Conservation (phyloP, 257 asterid species). For the Capsicum baccatum region DNA sequence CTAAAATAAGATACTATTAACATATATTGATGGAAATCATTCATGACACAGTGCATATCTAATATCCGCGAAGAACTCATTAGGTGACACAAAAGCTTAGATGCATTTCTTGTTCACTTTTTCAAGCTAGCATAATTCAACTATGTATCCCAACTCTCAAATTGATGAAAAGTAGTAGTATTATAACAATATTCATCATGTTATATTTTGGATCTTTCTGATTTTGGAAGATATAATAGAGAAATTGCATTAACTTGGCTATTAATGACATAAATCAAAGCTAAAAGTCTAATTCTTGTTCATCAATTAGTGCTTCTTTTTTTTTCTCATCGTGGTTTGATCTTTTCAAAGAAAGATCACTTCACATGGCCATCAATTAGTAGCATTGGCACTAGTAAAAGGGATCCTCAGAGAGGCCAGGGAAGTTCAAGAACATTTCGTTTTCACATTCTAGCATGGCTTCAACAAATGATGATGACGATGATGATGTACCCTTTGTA, state of each 20-base stretch:
- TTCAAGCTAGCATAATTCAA: not conserved
- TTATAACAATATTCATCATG: not conserved
- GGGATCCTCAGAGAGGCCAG: slow-evolving; percentile 62
- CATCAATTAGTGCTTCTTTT: too few species aligned
- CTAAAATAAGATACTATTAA: too few species aligned
- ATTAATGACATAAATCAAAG: not conserved
- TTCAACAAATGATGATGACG: slow-evolving; percentile 62
- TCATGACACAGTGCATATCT: too few species aligned
- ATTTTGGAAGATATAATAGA: not conserved
- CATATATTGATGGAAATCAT: too few species aligned
- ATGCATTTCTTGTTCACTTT: not conserved
- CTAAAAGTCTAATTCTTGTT: not conserved
- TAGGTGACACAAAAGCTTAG: not conserved
- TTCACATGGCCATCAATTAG: not conserved
- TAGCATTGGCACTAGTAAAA: slow-evolving; percentile 38
- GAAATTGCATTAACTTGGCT: not conserved
- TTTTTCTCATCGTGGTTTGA: too few species aligned
- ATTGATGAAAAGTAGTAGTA: not conserved
- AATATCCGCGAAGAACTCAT: not conserved
- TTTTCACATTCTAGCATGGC: slow-evolving; percentile 74
- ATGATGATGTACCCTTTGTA: slow-evolving; percentile 33
- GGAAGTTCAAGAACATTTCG: slow-evolving; percentile 59
- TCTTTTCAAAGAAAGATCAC: too few species aligned
- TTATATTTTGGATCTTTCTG: not conserved
- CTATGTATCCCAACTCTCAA: not conserved